Conservation (phyloP, 441 rosid genomes). For the Mallotus repandus region DNA sequence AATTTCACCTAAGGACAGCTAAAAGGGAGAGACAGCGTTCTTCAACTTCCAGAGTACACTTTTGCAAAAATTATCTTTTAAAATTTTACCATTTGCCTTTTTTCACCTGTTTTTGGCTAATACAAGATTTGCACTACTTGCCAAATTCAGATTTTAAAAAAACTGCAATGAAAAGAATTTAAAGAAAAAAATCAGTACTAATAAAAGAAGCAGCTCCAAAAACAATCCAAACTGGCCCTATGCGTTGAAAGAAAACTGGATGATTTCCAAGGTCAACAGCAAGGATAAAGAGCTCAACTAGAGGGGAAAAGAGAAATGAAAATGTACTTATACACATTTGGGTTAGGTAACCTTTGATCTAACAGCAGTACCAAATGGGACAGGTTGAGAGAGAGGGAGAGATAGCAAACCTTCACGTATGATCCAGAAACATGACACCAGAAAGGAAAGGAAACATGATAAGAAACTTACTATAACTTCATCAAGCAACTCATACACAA, state of each 20-base stretch:
- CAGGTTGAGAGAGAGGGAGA: background rate
- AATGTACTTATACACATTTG: background rate
- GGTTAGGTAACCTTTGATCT: background rate
- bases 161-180: too few species aligned
- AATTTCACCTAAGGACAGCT: background rate
- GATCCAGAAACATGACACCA: slow-evolving; percentile 11
- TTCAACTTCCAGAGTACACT: background rate
- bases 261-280: slow-evolving; percentile 5
- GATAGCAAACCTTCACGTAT: background rate
- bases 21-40: background rate
- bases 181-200: too few species aligned
- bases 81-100: too few species aligned
- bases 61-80: too few species aligned
- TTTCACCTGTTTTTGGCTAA: too few species aligned
- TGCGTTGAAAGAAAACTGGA: background rate
- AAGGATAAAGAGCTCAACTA: background rate
- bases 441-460: slow-evolving; percentile 5
- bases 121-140: too few species aligned
- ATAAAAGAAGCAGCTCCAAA: too few species aligned
- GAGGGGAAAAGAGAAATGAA: background rate
- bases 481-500: slow-evolving; percentile 90
- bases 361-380: background rate
- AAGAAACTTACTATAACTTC: slow-evolving; percentile 82
- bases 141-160: too few species aligned
- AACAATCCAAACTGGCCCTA: background rate